phyloP scores from a whole-genome alignment of 2,329 filamentous ascomycete species.

The Fusarium poae region DNA sequence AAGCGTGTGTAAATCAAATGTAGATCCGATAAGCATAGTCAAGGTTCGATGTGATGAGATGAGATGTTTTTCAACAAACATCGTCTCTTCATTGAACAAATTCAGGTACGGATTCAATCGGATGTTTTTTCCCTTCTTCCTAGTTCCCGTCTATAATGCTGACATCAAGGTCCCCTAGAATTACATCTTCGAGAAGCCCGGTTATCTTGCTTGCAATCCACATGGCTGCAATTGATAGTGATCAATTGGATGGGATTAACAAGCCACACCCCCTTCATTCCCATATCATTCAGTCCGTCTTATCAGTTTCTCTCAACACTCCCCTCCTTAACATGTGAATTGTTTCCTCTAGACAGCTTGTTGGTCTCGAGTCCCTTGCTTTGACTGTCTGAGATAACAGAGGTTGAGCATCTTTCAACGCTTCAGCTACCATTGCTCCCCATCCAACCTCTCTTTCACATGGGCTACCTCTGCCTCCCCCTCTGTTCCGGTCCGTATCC shows the following conservation, averaged over 20 bases:
- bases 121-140: background rate
- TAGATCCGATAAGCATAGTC: conserved; percentile 27
- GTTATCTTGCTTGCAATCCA: conserved; percentile 22
- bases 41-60: background rate
- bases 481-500: conserved; percentile 10
- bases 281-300: conserved; percentile 10
- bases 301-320: conserved; percentile 35
- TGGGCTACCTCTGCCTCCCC: conserved; percentile 21
- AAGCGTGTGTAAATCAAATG: conserved; percentile 10
- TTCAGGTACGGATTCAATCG: background rate
- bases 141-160: conserved; percentile 12
- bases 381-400: conserved; percentile 18
- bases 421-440: conserved; percentile 30
- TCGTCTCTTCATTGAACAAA: background rate
- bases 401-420: conserved; percentile 7
- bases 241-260: conserved; percentile 28
- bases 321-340: conserved; percentile 24
- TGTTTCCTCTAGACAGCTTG: conserved; percentile 6
- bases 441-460: conserved; percentile 38
- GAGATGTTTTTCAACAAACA: background rate
- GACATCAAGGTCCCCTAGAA: conserved; percentile 27
- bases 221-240: conserved; percentile 24
- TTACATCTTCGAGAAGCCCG: conserved; percentile 19
- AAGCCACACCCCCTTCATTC: conserved; percentile 33
- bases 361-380: conserved; percentile 14